Conservation (phyloP, 306 rosid species). For the Calophaca sinica region DNA sequence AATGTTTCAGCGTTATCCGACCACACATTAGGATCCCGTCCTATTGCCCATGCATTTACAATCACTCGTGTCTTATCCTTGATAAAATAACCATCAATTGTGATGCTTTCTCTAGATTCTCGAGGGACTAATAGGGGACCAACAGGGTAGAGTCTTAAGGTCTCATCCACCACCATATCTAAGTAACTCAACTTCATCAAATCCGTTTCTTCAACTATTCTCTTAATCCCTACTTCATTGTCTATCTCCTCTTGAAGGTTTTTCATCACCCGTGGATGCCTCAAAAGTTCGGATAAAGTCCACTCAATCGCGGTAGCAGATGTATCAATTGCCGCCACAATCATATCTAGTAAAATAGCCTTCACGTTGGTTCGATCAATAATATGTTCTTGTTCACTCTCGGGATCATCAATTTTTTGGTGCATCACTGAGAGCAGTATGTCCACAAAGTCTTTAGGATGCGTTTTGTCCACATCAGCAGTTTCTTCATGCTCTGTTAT, state of each 20-base stretch:
- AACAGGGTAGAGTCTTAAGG: conserved; percentile 42
- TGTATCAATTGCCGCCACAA: conserved; percentile 43
- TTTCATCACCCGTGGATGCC: conserved; percentile 51
- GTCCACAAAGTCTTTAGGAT: conserved; percentile 28
- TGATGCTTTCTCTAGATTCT: conserved; percentile 21
- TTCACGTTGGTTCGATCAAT: conserved; percentile 42
- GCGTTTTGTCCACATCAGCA: neutral
- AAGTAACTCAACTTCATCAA: conserved; percentile 46
- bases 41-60: conserved; percentile 48
- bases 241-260: conserved; percentile 47
- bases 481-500: conserved; percentile 33
- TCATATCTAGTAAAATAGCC: conserved; percentile 50
- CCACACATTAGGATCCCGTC: conserved; percentile 43
- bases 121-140: conserved; percentile 23
- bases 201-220: conserved; percentile 47
- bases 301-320: conserved; percentile 20
- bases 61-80: conserved; percentile 37
- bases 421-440: conserved; percentile 40
- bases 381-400: neutral
- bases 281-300: conserved; percentile 49
- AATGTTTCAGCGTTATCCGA: conserved; percentile 44
- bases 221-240: conserved; percentile 35
- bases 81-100: conserved; percentile 37
- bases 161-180: conserved; percentile 50
- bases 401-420: neutral